A percentile compares a stretch with the other conserved stretches of the same genome.
Conservation (phyloP, 441 rosid species). For the Manihot esculenta region DNA sequence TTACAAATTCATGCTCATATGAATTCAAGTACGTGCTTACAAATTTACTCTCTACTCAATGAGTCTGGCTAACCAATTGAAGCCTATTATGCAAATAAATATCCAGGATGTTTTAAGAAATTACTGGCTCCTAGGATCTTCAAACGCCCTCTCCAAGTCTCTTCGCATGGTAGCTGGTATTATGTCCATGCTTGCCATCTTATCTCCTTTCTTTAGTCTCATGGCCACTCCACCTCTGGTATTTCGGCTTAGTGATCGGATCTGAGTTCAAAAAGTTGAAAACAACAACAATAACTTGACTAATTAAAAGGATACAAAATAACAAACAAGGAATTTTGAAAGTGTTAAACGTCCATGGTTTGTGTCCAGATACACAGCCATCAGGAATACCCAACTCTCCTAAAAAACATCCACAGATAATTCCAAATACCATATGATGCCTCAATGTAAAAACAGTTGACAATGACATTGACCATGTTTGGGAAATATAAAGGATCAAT, state of each 20-base stretch:
- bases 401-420: neutral
- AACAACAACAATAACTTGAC: neutral
- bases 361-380: neutral
- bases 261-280: conserved; percentile 39
- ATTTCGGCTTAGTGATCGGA: conserved; percentile 82
- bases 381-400: neutral
- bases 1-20: no score
- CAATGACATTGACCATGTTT: neutral
- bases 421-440: neutral
- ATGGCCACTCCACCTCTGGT: conserved; percentile 89
- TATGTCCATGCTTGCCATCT: conserved; percentile 93
- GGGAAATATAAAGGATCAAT: neutral
- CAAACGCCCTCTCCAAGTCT: conserved; percentile 48
- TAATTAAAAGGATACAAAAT: neutral
- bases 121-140: conserved; percentile 51
- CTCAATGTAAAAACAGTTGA: neutral
- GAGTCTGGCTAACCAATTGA: no score
- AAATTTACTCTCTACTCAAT: no score
- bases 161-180: conserved; percentile 61
- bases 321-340: neutral
- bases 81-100: neutral
- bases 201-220: conserved; percentile 76
- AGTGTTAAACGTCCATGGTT: neutral
- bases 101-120: conserved; percentile 11
- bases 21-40: no score